Base-by-base conservation (phyloP, 2,329 filamentous ascomycete species). In the Arthrobotrys pseudoclavata region DNA sequence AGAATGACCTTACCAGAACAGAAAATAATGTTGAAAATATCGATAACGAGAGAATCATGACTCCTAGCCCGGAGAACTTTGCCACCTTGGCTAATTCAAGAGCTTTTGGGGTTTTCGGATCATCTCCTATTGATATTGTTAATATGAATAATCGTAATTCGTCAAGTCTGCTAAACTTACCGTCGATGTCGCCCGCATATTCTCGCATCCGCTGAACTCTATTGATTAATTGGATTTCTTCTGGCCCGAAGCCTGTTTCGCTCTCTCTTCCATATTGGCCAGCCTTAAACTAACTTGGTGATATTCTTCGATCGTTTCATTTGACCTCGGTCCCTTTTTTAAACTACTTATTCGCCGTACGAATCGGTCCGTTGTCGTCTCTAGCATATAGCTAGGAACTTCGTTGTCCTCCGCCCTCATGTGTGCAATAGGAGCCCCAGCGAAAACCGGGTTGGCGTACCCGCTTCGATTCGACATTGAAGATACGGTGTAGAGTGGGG, bases 1-100 rank as follows among this genome's bases (percentile, higher is more conserved):
- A 42, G 22, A 22, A 4, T 18, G 7, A 60, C 12, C 60, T 42
- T 67, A 76, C 72, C 12, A 76, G 29, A 15, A 62, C 57, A 7
- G 72, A 76, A 34, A 76, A 69, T 24, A 76, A 10, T 26, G 72
- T 70, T 22, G 72, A 76, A 37, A 76, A 76, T 61, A 76, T 76
- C 22, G 72, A 76, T 22, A 76, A 40, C 34, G 45, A 47, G n/a
- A 76, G 10, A 45, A 76, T 70, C 66, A 76, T 76, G 37, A 76
- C 24, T 4, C 72, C 72, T 1, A 70, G 5, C 1, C 37, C 66
- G 4, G 66, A 70, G 7, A 76, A 55, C 50, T 55, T 76, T 5
- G 66, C n/a, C 5, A 69, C 42, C 24, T 55, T 76, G 0, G 72
- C 72, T 15, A 61, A 12, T 10, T 61, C 42, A 13, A 57, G 42